phyloP scores from a whole-genome alignment of 2,329 filamentous ascomycete species.

The Escovopsis sp. region DNA sequence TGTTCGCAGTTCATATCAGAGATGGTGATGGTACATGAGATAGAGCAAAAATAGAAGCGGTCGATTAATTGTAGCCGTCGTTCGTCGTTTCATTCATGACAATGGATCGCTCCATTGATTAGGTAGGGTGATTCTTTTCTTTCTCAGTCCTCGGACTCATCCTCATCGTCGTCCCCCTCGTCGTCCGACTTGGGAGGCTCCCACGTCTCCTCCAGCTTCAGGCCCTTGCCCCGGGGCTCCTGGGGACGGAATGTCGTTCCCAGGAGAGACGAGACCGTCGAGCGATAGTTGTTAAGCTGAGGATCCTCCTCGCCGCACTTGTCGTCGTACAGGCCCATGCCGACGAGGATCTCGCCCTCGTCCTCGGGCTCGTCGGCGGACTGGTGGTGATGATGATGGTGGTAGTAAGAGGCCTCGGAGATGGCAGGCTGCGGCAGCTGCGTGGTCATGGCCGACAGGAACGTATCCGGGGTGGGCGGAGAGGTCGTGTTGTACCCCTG shows the following conservation, averaged over 20 bases:
- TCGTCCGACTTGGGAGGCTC: slow-evolving; percentile 51
- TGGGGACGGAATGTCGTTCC: slow-evolving; percentile 29
- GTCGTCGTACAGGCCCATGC: slow-evolving; percentile 69
- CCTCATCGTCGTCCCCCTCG: slow-evolving; percentile 33
- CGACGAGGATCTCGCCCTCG: slow-evolving; percentile 60
- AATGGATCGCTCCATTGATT: too few species aligned
- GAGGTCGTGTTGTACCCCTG: slow-evolving; percentile 32
- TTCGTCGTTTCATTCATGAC: too few species aligned
- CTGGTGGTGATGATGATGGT: slow-evolving; percentile 10
- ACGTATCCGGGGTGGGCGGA: slow-evolving; percentile 45
- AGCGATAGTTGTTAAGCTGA: slow-evolving; percentile 37
- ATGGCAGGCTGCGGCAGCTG: slow-evolving; percentile 32
- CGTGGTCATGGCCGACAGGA: slow-evolving; percentile 28
- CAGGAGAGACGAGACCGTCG: slow-evolving; percentile 38
- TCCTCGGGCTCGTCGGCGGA: slow-evolving; percentile 31
- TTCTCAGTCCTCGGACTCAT: slow-evolving; percentile 18
- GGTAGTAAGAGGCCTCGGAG: slow-evolving; percentile 33
- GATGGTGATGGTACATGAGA: too few species aligned
- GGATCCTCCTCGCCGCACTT: slow-evolving; percentile 32
- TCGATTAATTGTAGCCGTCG: too few species aligned
- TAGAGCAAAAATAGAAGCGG: too few species aligned
- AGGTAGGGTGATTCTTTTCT: too few species aligned
- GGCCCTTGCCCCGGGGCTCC: slow-evolving; percentile 48
- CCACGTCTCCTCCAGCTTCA: slow-evolving; percentile 73
- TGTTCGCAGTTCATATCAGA: too few species aligned